phyloP scores from a whole-genome alignment of 2,329 filamentous ascomycete species.

The Ophiostoma piceae region DNA sequence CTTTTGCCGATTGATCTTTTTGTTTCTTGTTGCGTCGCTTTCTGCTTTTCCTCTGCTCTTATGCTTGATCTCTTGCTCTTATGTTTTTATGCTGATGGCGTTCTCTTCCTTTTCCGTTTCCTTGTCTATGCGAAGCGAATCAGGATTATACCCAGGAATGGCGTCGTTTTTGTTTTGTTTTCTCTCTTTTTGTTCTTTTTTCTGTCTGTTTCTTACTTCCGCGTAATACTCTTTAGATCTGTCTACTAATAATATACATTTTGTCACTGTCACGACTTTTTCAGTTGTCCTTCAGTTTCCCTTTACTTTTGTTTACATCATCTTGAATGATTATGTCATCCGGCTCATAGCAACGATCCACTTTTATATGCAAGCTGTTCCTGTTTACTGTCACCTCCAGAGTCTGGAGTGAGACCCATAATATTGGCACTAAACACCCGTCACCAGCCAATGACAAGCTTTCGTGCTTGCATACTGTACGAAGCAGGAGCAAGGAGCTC shows the following conservation, averaged over 20 bases:
- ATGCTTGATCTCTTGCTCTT: slow-evolving; percentile 5
- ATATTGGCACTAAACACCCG: not conserved
- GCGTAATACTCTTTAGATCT: not conserved
- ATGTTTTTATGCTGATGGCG: not conserved
- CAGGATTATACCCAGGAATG: slow-evolving; percentile 16
- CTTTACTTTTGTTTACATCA: too few relatives aligned
- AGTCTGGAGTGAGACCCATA: not conserved
- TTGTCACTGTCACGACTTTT: not conserved
- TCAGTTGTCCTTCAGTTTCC: not conserved
- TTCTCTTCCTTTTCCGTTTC: not conserved
- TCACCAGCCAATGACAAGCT: not conserved
- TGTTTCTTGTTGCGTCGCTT: not conserved
- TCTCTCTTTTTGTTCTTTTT: not conserved
- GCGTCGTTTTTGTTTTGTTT: slow-evolving; percentile 1
- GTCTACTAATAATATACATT: slow-evolving; percentile 3
- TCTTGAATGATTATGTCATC: not conserved
- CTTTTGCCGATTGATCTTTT: not conserved
- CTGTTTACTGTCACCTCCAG: not conserved
- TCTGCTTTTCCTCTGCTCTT: not conserved
- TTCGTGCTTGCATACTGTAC: not conserved
- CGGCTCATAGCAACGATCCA: not conserved
- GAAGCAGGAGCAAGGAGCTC: not conserved
- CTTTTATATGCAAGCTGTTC: not conserved
- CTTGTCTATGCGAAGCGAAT: not conserved
- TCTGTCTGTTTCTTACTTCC: not conserved